Evolutionary conservation across 805 yeast species (phyloP).

Genomic region (Sugiyamaella chiloensis): DNA sequence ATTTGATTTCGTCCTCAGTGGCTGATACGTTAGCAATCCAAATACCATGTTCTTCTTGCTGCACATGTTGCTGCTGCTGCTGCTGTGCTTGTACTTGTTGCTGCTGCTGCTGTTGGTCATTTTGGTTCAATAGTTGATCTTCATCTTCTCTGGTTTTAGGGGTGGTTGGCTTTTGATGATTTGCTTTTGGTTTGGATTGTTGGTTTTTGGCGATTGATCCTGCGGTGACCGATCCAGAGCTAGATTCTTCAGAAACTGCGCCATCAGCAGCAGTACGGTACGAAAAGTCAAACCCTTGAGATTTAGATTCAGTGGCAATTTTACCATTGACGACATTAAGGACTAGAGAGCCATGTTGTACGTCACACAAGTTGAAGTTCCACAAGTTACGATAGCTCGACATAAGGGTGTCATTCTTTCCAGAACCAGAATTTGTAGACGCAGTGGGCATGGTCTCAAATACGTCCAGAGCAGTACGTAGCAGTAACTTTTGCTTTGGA

Average conservation of each 20-base stretch:
- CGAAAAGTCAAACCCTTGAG: constrained; percentile 63
- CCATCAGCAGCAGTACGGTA: constrained; percentile 36
- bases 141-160: constrained; percentile 18
- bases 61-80: constrained; percentile 1
- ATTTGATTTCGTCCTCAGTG: constrained; percentile 32
- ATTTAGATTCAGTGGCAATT: constrained; percentile 49
- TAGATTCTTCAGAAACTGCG: background rate
- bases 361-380: constrained; percentile 74
- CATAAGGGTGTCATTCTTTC: constrained; percentile 48
- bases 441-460: constrained; percentile 50
- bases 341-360: constrained; percentile 47
- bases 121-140: constrained; percentile 19
- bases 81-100: constrained; percentile 4
- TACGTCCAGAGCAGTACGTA: constrained; percentile 56
- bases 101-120: background rate
- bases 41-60: constrained; percentile 33
- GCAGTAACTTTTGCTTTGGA: constrained; percentile 43
- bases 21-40: constrained; percentile 39
- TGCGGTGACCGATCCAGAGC: background rate
- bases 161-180: constrained; percentile 3
- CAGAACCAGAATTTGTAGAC: background rate
- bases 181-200: constrained; percentile 3
- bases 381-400: constrained; percentile 68
- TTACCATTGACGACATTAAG: constrained; percentile 45
- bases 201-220: constrained; percentile 6